Percentiles rank a stretch among this genome's conserved stretches.
These are phyloP conservation scores for Vigna unguiculata DNA, from an alignment of 306 rosid genomes.

Conservation along the genomic window DNA sequence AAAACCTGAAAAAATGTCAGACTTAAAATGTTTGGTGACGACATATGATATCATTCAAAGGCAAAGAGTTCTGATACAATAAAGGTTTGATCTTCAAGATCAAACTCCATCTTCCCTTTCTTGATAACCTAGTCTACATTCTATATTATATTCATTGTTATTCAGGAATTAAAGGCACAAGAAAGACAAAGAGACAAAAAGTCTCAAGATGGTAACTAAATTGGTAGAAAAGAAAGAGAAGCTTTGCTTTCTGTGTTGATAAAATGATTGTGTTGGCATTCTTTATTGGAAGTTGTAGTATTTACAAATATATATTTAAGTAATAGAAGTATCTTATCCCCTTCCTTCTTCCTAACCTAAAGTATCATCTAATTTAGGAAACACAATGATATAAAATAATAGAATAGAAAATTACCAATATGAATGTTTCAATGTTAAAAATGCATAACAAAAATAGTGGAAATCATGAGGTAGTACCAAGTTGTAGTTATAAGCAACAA, in stretches of 20 bases:
- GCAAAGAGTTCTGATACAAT: conserved; percentile 61
- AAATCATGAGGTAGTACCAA: no score
- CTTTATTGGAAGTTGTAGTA: conserved; percentile 33
- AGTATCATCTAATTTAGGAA: no score
- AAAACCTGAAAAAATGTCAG: conserved; percentile 41
- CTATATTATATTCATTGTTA: conserved; percentile 21
- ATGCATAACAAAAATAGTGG: no score
- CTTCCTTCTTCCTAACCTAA: conserved; percentile 34
- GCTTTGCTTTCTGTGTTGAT: conserved; percentile 68
- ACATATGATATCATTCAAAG: conserved; percentile 68
- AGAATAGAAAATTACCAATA: no score
- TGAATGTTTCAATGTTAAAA: no score
- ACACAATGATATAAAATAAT: no score
- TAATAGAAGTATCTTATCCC: conserved; percentile 42
- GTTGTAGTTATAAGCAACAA: no score
- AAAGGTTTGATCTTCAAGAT: conserved; percentile 54
- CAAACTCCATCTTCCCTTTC: conserved; percentile 63
- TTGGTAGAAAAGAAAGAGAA: conserved; percentile 69
- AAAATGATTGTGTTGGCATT: conserved; percentile 50
- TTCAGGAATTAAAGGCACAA: conserved; percentile 43
- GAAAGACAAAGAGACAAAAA: conserved; percentile 47
- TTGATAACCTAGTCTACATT: conserved; percentile 22
- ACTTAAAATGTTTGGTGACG: conserved; percentile 44
- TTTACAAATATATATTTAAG: conserved; percentile 41
- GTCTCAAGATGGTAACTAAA: conserved; percentile 47